phyloP scores from a whole-genome alignment of 768 basidiomycete genomes.

The Leucocoprinus birnbaumii region DNA sequence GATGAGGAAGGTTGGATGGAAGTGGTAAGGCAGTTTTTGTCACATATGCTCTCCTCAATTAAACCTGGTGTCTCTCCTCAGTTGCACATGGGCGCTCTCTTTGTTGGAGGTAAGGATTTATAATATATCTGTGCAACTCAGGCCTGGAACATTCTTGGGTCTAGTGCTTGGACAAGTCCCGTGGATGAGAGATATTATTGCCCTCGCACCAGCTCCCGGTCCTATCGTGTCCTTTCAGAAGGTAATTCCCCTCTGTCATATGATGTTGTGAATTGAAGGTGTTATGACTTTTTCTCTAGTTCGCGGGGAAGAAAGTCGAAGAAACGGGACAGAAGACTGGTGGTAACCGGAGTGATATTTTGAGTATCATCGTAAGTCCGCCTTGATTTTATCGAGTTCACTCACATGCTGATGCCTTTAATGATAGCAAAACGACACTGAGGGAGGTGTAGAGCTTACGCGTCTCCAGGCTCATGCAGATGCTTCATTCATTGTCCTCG shows the following conservation, averaged over 20 bases:
- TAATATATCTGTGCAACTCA: not conserved
- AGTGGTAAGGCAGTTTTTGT: conserved; percentile 4
- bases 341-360: conserved; percentile 15
- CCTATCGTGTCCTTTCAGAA: conserved; percentile 20
- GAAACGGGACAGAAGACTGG: conserved; percentile 13
- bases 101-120: conserved; percentile 16
- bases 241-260: no score
- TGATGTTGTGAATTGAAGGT: no score
- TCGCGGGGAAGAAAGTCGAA: conserved; percentile 11
- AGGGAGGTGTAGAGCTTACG: conserved; percentile 5
- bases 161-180: conserved; percentile 22
- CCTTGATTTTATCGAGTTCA: not conserved
- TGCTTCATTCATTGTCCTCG: conserved; percentile 19
- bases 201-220: conserved; percentile 16
- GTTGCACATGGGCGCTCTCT: conserved; percentile 18
- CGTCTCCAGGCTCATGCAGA: conserved; percentile 17
- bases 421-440: conserved; percentile 15
- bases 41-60: not conserved
- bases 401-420: no score
- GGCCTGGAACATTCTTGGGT: not conserved
- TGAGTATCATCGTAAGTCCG: conserved; percentile 20
- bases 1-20: conserved; percentile 24
- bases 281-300: conserved; percentile 11
- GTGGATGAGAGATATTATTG: conserved; percentile 18
- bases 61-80: not conserved